These are phyloP conservation scores for Isoetes engelmannii DNA, from an alignment of 83 land plant species.

Conservation along the genomic window DNA sequence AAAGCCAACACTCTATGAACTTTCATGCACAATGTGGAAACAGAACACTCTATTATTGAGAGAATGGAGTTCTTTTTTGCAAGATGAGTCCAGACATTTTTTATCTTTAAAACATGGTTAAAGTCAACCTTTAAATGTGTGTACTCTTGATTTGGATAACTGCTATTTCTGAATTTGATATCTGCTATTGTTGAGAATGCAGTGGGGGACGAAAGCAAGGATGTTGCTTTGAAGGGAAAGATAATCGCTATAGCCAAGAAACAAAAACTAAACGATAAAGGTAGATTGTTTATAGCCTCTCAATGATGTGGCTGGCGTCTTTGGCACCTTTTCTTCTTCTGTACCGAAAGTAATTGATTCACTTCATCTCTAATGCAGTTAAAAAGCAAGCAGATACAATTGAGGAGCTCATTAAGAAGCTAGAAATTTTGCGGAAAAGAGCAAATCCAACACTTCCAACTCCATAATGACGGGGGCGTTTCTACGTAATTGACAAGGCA, in stretches of 20 bases:
- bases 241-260: slow-evolving; percentile 5
- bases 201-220: slow-evolving; percentile 17
- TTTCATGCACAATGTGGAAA: not conserved
- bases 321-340: too few species aligned
- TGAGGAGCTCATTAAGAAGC: not conserved
- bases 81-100: not conserved
- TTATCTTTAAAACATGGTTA: not conserved
- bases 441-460: not conserved
- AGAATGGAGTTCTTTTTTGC: not conserved
- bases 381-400: not conserved
- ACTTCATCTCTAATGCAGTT: too few species aligned
- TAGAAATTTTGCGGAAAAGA: not conserved
- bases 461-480: too few species aligned
- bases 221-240: slow-evolving; percentile 19
- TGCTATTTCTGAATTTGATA: not conserved
- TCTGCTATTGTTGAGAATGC: not conserved
- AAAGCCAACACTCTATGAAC: not conserved
- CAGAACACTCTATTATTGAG: not conserved
- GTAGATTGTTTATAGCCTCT: not conserved
- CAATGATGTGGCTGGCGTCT: too few species aligned
- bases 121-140: too few species aligned
- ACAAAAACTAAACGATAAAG: slow-evolving; percentile 13
- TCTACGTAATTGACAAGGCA: too few species aligned
- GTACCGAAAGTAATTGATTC: too few species aligned
- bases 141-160: not conserved